Evolutionary conservation across 2,329 filamentous ascomycete genomes (phyloP).

Genomic region (Fusarium albosuccineum): DNA sequence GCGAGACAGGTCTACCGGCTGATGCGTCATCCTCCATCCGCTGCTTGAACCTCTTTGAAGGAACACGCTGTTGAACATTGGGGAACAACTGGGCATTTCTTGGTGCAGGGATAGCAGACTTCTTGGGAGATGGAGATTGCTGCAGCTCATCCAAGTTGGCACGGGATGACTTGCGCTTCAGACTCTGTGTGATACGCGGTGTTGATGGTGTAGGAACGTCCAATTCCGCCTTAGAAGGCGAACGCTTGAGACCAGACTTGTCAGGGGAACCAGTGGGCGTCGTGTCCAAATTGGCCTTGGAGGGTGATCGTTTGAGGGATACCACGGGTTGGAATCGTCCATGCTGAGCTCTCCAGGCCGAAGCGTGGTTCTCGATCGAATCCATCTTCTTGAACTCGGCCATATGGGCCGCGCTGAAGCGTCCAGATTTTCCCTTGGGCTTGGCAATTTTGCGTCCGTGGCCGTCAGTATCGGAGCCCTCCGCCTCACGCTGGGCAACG

Average conservation of each 20-base stretch:
- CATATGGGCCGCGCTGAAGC: constrained; percentile 89
- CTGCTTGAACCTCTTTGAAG: constrained; percentile 79
- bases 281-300: constrained; percentile 59
- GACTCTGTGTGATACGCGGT: constrained; percentile 51
- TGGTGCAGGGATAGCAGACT: constrained; percentile 36
- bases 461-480: constrained; percentile 59
- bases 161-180: constrained; percentile 49
- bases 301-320: constrained; percentile 57
- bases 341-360: constrained; percentile 75
- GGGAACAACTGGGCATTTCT: constrained; percentile 34
- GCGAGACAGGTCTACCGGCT: constrained; percentile 70
- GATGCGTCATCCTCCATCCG: constrained; percentile 77
- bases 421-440: constrained; percentile 80
- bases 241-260: constrained; percentile 63
- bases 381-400: constrained; percentile 97
- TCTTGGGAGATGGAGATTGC: constrained; percentile 47
- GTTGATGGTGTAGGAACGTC: constrained; percentile 65
- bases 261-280: constrained; percentile 50
- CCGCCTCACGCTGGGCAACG: constrained; percentile 69
- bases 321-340: constrained; percentile 65
- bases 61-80: constrained; percentile 45
- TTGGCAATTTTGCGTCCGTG: constrained; percentile 79
- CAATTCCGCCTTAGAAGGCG: constrained; percentile 63
- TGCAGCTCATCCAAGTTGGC: constrained; percentile 51
- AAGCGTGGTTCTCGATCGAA: constrained; percentile 89